phyloP scores from a whole-genome alignment of 2,329 filamentous ascomycete species.

The Arthrobotrys conoides region DNA sequence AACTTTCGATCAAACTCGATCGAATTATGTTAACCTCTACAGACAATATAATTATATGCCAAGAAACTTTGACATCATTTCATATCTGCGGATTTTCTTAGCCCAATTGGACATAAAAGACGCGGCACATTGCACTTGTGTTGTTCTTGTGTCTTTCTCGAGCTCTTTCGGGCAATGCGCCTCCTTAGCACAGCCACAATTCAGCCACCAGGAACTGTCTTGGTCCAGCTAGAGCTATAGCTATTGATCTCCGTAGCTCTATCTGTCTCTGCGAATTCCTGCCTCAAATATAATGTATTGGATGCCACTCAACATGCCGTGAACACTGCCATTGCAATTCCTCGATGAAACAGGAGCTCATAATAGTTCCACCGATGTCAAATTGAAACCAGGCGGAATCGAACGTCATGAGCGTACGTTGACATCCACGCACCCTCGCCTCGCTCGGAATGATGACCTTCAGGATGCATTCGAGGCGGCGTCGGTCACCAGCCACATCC shows the following conservation, averaged over 20 bases:
- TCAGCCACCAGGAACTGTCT: background rate
- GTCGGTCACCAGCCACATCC: background rate
- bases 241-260: no score
- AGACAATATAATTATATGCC: no score
- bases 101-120: no score
- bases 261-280: background rate
- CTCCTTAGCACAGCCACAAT: background rate
- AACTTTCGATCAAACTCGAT: no score
- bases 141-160: no score
- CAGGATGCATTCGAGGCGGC: background rate
- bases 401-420: background rate
- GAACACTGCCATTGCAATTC: background rate
- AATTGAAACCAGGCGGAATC: constrained; percentile 31
- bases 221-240: background rate
- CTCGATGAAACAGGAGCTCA: constrained; percentile 2
- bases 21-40: no score
- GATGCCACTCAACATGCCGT: background rate
- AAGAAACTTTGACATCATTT: no score
- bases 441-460: constrained; percentile 4
- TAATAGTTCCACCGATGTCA: background rate
- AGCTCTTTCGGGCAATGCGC: background rate
- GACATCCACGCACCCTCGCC: constrained; percentile 5
- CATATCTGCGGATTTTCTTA: no score
- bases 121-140: no score
- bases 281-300: background rate